Conservation (phyloP, 2,329 filamentous ascomycete genomes). For the Davidsoniella eucalypti region DNA sequence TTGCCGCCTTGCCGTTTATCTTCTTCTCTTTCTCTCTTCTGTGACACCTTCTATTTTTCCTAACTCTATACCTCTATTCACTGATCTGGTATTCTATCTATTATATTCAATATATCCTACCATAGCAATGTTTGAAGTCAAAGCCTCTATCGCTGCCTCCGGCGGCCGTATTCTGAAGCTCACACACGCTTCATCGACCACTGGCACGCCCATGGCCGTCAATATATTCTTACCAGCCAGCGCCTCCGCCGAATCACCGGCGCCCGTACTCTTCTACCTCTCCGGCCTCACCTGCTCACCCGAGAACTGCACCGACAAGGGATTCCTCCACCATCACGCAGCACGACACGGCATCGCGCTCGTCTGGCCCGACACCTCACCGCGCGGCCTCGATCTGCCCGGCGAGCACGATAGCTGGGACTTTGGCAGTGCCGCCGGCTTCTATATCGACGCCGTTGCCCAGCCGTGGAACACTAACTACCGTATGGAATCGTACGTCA, state of each 20-base stretch:
- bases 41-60: not conserved
- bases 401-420: conserved; percentile 83
- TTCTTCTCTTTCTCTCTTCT: not conserved
- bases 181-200: conserved; percentile 62
- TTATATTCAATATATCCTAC: conserved; percentile 19
- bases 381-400: conserved; percentile 61
- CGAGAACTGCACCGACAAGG: conserved; percentile 67
- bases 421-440: conserved; percentile 82
- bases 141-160: conserved; percentile 76
- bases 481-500: conserved; percentile 89
- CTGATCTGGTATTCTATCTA: not conserved
- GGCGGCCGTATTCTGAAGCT: conserved; percentile 93
- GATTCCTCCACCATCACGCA: conserved; percentile 80
- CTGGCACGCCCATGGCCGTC: conserved; percentile 77
- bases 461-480: conserved; percentile 64
- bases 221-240: conserved; percentile 80
- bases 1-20: not conserved
- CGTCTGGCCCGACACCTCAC: conserved; percentile 88
- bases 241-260: conserved; percentile 34
- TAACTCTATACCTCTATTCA: not conserved
- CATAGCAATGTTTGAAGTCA: conserved; percentile 65
- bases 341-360: conserved; percentile 72
- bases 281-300: conserved; percentile 90
- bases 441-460: conserved; percentile 78
- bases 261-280: conserved; percentile 82